A percentile compares a stretch with the other conserved stretches of the same genome.
phyloP scores from a whole-genome alignment of 139 green algal genomes.

The Marvania coccoides region DNA sequence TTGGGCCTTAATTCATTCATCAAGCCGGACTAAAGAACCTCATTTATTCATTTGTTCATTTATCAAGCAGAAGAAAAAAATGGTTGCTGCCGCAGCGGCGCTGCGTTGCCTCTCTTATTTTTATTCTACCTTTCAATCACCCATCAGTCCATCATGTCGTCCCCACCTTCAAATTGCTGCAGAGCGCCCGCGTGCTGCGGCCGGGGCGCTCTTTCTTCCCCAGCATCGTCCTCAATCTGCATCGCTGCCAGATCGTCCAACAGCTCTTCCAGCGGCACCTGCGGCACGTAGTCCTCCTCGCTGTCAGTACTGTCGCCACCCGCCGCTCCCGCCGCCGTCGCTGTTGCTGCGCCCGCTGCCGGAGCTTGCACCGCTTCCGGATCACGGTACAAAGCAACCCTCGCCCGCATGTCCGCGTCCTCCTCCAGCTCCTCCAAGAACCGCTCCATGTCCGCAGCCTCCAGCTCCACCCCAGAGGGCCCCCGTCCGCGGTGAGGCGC shows the following conservation, averaged over 20 bases:
- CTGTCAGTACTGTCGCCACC: constrained; percentile 37
- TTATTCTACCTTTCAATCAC: too few relatives aligned
- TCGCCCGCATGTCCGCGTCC: constrained; percentile 64
- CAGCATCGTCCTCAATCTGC: constrained; percentile 31
- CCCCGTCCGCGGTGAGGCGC: constrained; percentile 1
- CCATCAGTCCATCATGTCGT: too few relatives aligned
- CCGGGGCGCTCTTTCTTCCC: too few relatives aligned
- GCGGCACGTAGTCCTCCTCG: constrained; percentile 25
- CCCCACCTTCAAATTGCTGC: too few relatives aligned
- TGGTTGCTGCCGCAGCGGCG: too few relatives aligned
- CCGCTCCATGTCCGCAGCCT: constrained; percentile 61
- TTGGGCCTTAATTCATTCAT: too few relatives aligned
- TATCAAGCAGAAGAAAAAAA: too few relatives aligned
- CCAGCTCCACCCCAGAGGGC: constrained; percentile 19
- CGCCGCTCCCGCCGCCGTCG: not conserved
- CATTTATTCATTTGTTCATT: too few relatives aligned
- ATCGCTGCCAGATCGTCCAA: constrained; percentile 79
- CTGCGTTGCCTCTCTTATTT: too few relatives aligned
- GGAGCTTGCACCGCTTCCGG: constrained; percentile 8
- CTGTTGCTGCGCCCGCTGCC: not conserved
- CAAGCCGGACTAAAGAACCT: too few relatives aligned
- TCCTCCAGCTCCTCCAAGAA: constrained; percentile 86
- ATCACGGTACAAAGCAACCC: constrained; percentile 47
- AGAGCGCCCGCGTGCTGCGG: too few relatives aligned
- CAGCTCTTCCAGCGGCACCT: constrained; percentile 92